Base-by-base conservation (phyloP, 208 protist species). In the Borovskyia barvae region DNA sequence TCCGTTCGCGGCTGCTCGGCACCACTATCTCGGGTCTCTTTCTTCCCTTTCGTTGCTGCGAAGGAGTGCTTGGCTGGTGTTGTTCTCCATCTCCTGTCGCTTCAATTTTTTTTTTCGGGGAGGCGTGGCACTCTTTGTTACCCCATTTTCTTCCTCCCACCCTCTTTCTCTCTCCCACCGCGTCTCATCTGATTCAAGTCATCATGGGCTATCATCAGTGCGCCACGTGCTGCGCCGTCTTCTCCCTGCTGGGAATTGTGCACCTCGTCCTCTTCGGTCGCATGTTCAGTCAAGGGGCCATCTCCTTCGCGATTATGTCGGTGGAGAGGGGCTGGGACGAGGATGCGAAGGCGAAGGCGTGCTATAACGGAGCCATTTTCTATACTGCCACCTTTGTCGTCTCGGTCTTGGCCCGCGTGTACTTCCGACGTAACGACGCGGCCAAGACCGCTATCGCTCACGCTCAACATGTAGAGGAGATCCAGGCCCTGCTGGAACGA, bases 291-390 rank as follows among this genome's bases (percentile, higher is more conserved):
- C 49, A 53, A 22, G 66, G 74, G 17, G 84, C 80, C 12, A 61
- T 93, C 46, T 91, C 83, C 39, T 95, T 95, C 42, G 69, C 77
- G 28, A 86, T 95, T 20, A 64, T 55, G 45, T 46, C 78, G 5
- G 72, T 90, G 11, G 82, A 93, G 40, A 60, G 72, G 30, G 78
- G 77, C 0, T 95, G 90, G 87, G 77, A 92, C 45, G 43, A 65
- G 6, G 59, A 82, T 7, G 81, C 62, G 14, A 95, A 95, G 76
- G 85, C 86, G 5, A 82, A 87, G 68, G 66, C 85, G 14, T 93
- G 85, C 72, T 95, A 90, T 66, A 89, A 84, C 47, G 90, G 77
- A 3, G 90, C 90, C 20, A 88, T 93, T 20, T 73, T 92, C 35
- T 95, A 95, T 71, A 79, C 72, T 8, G 65, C 86, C 39, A 86